Evolutionary conservation across 2,329 filamentous ascomycete species (phyloP).

Genomic region (Mycosphaerella arachidis): DNA sequence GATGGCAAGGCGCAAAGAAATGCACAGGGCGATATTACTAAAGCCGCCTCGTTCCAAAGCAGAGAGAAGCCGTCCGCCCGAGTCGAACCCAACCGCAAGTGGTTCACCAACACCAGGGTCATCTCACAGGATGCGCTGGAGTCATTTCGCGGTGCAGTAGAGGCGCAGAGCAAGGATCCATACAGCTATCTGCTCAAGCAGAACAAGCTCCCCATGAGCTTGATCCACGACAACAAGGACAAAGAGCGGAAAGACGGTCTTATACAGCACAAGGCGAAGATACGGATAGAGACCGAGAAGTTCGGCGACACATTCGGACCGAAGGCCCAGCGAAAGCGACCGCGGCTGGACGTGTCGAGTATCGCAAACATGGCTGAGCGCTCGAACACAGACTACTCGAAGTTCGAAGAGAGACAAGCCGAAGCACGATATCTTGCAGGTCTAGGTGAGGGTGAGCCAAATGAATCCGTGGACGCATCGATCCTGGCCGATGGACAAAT

Average conservation of each 20-base stretch:
- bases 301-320: slow-evolving; percentile 89
- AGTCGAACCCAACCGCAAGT: slow-evolving; percentile 93
- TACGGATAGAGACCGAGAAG: slow-evolving; percentile 80
- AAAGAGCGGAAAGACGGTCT: slow-evolving; percentile 65
- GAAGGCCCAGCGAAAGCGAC: slow-evolving; percentile 86
- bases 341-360: slow-evolving; percentile 80
- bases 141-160: slow-evolving; percentile 86
- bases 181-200: slow-evolving; percentile 93
- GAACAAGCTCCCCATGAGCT: slow-evolving; percentile 93
- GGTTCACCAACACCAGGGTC: slow-evolving; percentile 91
- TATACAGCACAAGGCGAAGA: slow-evolving; percentile 91
- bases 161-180: slow-evolving; percentile 82
- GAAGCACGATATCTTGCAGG: slow-evolving; percentile 73
- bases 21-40: slow-evolving; percentile 74
- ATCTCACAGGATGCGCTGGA: slow-evolving; percentile 85
- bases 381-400: slow-evolving; percentile 73
- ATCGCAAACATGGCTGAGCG: slow-evolving; percentile 76
- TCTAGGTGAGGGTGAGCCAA: slow-evolving; percentile 29
- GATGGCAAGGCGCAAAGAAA: slow-evolving; percentile 80
- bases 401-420: slow-evolving; percentile 74
- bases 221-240: slow-evolving; percentile 75
- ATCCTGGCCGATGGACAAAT: slow-evolving; percentile 34
- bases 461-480: slow-evolving; percentile 13
- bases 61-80: slow-evolving; percentile 75
- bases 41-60: slow-evolving; percentile 79